A percentile compares a stretch with the other conserved stretches of the same genome.
phyloP scores from a whole-genome alignment of 2,329 filamentous ascomycete genomes.

The Stachybotrys chlorohalonatus region DNA sequence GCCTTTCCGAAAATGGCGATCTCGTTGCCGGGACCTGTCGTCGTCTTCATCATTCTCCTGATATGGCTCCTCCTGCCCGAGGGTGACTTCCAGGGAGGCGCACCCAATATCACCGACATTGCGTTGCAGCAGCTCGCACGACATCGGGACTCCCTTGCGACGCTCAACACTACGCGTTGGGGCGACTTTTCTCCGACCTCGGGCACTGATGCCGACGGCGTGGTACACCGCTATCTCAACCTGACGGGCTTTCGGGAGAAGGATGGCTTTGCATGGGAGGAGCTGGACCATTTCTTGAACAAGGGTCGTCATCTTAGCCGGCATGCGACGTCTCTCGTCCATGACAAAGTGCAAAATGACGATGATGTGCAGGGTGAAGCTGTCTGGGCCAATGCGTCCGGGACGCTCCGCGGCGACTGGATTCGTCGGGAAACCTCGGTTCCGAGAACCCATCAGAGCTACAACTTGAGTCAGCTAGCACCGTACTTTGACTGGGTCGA shows the following conservation, averaged over 20 bases:
- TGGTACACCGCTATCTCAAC: conserved; percentile 45
- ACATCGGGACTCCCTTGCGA: conserved; percentile 40
- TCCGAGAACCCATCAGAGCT: conserved; percentile 35
- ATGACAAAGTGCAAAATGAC: conserved; percentile 31
- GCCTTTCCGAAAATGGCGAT: not conserved
- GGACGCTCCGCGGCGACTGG: conserved; percentile 71
- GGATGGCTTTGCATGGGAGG: conserved; percentile 71
- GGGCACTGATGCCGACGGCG: conserved; percentile 1
- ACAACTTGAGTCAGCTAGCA: conserved; percentile 57
- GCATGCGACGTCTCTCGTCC: conserved; percentile 33
- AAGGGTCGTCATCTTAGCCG: conserved; percentile 54
- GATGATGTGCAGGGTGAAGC: conserved; percentile 27
- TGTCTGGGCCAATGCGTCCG: conserved; percentile 72
- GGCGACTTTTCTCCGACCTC: conserved; percentile 43
- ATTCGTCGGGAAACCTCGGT: conserved; percentile 45
- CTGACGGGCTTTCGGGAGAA: conserved; percentile 67
- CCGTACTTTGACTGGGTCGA: conserved; percentile 58
- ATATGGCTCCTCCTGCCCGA: conserved; percentile 30
- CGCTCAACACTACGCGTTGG: conserved; percentile 49
- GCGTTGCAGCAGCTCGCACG: conserved; percentile 37
- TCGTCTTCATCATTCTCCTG: not conserved
- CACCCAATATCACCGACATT: conserved; percentile 23
- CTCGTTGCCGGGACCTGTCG: not conserved
- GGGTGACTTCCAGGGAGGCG: conserved; percentile 22
- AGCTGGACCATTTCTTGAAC: conserved; percentile 57